Base-by-base conservation (phyloP, 1,284 basidiomycete species). In the Sphaerobolus stellatus region DNA sequence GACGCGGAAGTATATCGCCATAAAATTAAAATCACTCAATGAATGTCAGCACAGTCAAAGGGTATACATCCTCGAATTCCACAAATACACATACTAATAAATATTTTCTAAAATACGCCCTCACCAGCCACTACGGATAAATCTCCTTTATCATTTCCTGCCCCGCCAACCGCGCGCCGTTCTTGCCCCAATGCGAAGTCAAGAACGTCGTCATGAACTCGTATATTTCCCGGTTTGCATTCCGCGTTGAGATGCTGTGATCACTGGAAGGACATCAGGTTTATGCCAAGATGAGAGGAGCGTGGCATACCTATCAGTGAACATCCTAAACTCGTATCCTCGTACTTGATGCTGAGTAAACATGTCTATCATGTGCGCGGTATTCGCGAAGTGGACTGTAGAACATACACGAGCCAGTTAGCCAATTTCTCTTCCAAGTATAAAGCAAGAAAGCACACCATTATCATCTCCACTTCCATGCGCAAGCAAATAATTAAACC, bases 391-490 rank as follows among this genome's bases (percentile, higher is more conserved):
- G 70, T 98, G 96, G 33, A 97, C 91, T 68, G 46, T 13, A 27
- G 11, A 11, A 34, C 20, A 33, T 31, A n/a, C 5, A 25, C 6
- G 11, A 41, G 34, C 4, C 16, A 47, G 13, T 29, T 4, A 11
- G 18, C 4, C 30, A 16, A 16, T 8, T 13, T 33, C 11, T 27
- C 22, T 30, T 20, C 8, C 36, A 4, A 13, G 36, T 43, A 36
- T 27, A 29, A n/a, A 20, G 6, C 22, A 14, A 20, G 28, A 24
- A 18, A 13, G 48, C 59, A 44, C 29, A 68, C 68, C 78, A 66
- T 98, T 98, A 67, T 97, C 94, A 69, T 98, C 94, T 3, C 88
- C 94, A 59, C 85, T 90, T 11, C 96, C 96, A 66, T 98, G 95
- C 9, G 92, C 92, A 51, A 98, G 82, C 47, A 94, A 70, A 67